Conservation (phyloP, 1,139 yeast genomes). For the Suhomyces kunorum region DNA sequence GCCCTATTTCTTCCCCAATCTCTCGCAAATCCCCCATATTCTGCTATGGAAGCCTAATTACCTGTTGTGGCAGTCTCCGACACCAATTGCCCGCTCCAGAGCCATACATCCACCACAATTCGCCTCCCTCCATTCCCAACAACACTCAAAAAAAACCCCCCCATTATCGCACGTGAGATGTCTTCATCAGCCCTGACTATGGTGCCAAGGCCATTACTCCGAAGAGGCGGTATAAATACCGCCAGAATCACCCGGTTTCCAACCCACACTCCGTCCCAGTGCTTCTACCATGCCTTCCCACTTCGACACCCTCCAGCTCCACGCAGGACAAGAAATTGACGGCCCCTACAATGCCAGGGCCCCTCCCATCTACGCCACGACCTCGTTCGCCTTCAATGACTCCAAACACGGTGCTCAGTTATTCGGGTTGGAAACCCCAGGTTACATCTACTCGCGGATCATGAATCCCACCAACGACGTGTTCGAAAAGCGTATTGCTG, state of each 20-base stretch:
- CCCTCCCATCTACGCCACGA: constrained; percentile 86
- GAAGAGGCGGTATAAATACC: constrained; percentile 6
- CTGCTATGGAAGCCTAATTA: too few relatives aligned
- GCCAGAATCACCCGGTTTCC: neutral
- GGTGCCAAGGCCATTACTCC: neutral
- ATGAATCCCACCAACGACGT: constrained; percentile 92
- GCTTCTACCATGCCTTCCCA: constrained; percentile 51
- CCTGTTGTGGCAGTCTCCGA: too few relatives aligned
- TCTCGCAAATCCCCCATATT: too few relatives aligned
- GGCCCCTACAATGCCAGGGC: constrained; percentile 75
- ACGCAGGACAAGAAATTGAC: constrained; percentile 80
- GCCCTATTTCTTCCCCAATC: too few relatives aligned
- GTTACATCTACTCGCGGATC: constrained; percentile 84
- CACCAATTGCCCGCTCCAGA: too few relatives aligned
- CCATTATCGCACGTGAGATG: constrained; percentile 9
- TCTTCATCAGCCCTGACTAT: neutral
- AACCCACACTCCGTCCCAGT: neutral
- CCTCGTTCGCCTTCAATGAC: constrained; percentile 82
- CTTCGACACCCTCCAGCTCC: constrained; percentile 89
- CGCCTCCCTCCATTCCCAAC: neutral
- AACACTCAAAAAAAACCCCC: too few relatives aligned
- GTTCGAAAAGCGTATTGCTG: constrained; percentile 88
- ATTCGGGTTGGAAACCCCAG: constrained; percentile 80
- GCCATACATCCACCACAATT: too few relatives aligned
- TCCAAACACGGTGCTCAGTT: constrained; percentile 91